Evolutionary conservation across 2,329 filamentous ascomycete species (phyloP), one percentile per base, ranked within the genome.

Genomic region (Raffaelea albimanens): DNA sequence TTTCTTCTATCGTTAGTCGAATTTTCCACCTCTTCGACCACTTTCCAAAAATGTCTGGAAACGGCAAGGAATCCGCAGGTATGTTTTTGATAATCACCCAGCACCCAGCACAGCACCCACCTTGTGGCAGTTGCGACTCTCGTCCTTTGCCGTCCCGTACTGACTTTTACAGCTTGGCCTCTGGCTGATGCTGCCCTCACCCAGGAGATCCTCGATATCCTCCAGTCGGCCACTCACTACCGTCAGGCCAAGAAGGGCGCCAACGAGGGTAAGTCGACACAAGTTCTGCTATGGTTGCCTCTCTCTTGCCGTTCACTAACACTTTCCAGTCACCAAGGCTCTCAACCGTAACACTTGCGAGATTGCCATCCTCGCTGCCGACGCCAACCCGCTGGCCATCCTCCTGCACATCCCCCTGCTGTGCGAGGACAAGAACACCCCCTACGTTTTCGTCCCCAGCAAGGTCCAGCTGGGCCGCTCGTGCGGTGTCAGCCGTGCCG

Each of bases 341-440:
- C 76, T 95, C 44, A 94, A 93, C 73, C 84, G 91, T 58, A 90
- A 91, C 70, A 89, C 91, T 53, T 82, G 82, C 57, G 91, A 97
- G 71, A 73, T 97, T 55, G 83, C 95, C 61, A 78, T 97, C 58
- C 80, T 96, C 47, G 88, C 89, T 43, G 89, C 87, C 54, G 91
- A 97, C 65, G 93, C 88, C 58, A 78, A 80, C 50, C 90, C 90
- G 39, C 76, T 96, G 45, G 85, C 88, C 46, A 96, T 96, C 56
- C 75, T 95, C 43, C 78, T 95, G 51, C 89, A 95, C 69, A 74
- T 96, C 40, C 91, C 91, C 25, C 82, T 96, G 22, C 80, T 96
- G 45, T 83, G 83, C 65, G 90, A 96, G 68, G 84, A 87, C 70
- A 85, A 85, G 73, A 79, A 79, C 66, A 69, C 68, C 21, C 51